These are phyloP conservation scores for Biscutella laevigata DNA, from an alignment of 441 rosid species.

Conservation along the genomic window DNA sequence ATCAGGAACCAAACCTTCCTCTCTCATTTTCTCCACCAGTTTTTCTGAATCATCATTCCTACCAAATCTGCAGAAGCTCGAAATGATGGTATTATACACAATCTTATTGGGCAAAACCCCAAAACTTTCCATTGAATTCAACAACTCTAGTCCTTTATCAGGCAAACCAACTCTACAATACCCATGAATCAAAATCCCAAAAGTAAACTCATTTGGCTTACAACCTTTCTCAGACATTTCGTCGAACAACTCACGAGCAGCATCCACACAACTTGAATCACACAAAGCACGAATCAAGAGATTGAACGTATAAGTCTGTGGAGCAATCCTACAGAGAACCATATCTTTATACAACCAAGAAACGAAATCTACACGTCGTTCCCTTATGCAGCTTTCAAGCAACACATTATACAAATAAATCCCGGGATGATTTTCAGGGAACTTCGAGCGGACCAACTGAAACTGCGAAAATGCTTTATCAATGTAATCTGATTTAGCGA, in stretches of 20 bases:
- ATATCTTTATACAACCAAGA: slow-evolving; percentile 75
- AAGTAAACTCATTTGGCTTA: slow-evolving; percentile 68
- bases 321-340: slow-evolving; percentile 52
- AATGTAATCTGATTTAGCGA: slow-evolving; percentile 45
- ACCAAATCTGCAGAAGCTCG: slow-evolving; percentile 71
- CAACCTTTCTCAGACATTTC: slow-evolving; percentile 78
- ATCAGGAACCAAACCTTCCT: slow-evolving; percentile 63
- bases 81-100: slow-evolving; percentile 72
- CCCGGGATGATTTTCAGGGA: slow-evolving; percentile 43
- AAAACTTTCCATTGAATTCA: slow-evolving; percentile 43
- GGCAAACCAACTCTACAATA: slow-evolving; percentile 60
- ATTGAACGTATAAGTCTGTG: slow-evolving; percentile 70
- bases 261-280: slow-evolving; percentile 56
- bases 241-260: slow-evolving; percentile 74
- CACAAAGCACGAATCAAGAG: slow-evolving; percentile 55
- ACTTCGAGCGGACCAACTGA: slow-evolving; percentile 38
- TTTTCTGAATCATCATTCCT: slow-evolving; percentile 66
- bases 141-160: slow-evolving; percentile 48
- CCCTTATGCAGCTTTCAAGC: slow-evolving; percentile 36
- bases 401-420: slow-evolving; percentile 52
- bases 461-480: slow-evolving; percentile 52
- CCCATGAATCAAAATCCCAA: slow-evolving; percentile 78
- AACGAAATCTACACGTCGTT: slow-evolving; percentile 39
- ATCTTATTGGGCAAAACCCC: slow-evolving; percentile 57
- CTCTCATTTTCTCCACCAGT: slow-evolving; percentile 70